Evolutionary conservation across 306 rosid genomes (phyloP).

Genomic region (Cucurbita moschata): DNA sequence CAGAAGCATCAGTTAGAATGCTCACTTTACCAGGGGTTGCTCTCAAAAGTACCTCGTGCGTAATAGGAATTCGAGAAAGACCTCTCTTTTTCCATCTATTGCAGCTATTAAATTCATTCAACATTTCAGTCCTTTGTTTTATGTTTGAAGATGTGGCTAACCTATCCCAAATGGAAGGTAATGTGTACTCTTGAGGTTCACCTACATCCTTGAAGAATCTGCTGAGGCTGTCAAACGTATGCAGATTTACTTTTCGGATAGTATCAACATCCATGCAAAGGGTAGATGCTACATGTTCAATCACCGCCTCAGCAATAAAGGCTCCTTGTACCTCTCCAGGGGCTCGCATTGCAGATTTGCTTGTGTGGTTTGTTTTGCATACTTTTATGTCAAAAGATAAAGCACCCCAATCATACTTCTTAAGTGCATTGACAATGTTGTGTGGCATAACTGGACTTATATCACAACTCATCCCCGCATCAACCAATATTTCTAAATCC

Average conservation of each 20-base stretch:
- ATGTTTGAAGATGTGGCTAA: constrained; percentile 45
- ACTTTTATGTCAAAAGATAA: constrained; percentile 67
- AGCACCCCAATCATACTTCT: constrained; percentile 90
- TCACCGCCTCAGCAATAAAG: constrained; percentile 71
- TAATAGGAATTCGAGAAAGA: constrained; percentile 59
- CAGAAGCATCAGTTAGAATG: constrained; percentile 57
- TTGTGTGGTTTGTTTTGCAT: constrained; percentile 68
- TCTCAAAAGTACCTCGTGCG: constrained; percentile 22
- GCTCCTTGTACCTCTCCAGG: constrained; percentile 90
- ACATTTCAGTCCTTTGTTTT: constrained; percentile 23
- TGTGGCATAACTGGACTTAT: constrained; percentile 46
- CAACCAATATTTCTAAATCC: constrained; percentile 53
- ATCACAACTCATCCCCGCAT: constrained; percentile 65
- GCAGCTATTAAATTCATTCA: constrained; percentile 39
- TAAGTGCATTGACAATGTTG: constrained; percentile 32
- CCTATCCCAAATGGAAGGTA: constrained; percentile 71
- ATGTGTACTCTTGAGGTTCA: constrained; percentile 62
- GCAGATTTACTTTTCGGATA: constrained; percentile 62
- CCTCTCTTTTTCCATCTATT: constrained; percentile 77
- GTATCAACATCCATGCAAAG: constrained; percentile 61
- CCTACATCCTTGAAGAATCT: constrained; percentile 37
- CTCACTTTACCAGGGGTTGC: constrained; percentile 69
- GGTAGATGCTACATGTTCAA: constrained; percentile 69
- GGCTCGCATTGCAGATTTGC: constrained; percentile 85
- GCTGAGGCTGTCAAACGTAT: constrained; percentile 48